Base-by-base conservation (phyloP, 257 asterid genomes). In the Nicotiana tomentosiformis region DNA sequence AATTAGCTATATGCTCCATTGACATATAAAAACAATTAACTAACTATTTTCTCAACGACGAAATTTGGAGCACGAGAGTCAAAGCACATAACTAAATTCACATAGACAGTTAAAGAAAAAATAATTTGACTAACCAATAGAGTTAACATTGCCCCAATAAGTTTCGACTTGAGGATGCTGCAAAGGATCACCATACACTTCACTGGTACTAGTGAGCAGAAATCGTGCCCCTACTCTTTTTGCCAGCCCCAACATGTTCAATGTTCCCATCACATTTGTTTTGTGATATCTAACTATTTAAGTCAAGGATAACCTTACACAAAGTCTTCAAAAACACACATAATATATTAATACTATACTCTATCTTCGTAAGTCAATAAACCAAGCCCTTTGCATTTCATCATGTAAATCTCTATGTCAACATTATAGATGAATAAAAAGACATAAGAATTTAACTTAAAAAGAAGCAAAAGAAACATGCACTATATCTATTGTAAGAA, bases 261-360 rank as follows among this genome's bases (percentile, higher is more conserved):
- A 76, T 67, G 98, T 95, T 84, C 99, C 99, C 98, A 95, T 93
- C 88, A 95, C 98, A 88, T 95, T 95, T 49, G 99, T 95, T 90
- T 95, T 95, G 98, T 95, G 91, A 87, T 84, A 83, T 78, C 91
- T 49, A 66, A 49, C 86, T 83, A 85, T 30, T 65, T 57, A 14
- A 66, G 92, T 93, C 84, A 93, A 93, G 91, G 90, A 89, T 60
- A 39, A 61, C 17, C 49, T 30, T 66, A 32, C 72, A 5, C 11
- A 30, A 12, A 55, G 29, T 18, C 55, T 33, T 30, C 82, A 57
- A 10, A 53, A 35, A 4, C 20, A 35, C 5, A 18, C 30, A 30
- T 30, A 37, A 37, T 64, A 12, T 64, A 7, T 51, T n/a, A 15
- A 23, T 37, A 37, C 43, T 39, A 37, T 37, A 37, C 8, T 37